Conservation (phyloP, 805 yeast species). For the Saccharomycopsis sp. region DNA sequence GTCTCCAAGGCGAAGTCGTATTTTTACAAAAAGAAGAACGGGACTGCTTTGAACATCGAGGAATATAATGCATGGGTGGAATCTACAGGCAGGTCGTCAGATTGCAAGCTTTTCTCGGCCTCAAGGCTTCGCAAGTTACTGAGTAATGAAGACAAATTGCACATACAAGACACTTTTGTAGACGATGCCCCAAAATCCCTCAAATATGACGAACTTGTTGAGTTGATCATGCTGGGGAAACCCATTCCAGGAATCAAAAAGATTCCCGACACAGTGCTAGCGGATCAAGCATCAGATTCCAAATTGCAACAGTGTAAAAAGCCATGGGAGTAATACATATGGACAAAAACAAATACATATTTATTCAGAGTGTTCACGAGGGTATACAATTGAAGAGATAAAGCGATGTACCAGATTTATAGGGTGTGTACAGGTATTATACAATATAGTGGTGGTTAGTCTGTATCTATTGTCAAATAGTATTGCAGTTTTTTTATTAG, state of each 20-base stretch:
- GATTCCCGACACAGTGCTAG: constrained; percentile 64
- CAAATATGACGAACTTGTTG: constrained; percentile 61
- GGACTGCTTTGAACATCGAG: constrained; percentile 50
- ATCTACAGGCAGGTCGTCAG: constrained; percentile 14
- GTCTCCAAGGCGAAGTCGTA: constrained; percentile 55
- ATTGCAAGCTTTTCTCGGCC: constrained; percentile 18
- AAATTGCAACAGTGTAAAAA: constrained; percentile 44
- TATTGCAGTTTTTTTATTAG: no score
- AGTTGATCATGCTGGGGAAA: constrained; percentile 58
- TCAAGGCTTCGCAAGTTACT: not conserved
- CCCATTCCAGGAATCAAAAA: constrained; percentile 72
- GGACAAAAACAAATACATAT: no score
- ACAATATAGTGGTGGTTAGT: no score
- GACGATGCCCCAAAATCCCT: constrained; percentile 28
- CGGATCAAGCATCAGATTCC: constrained; percentile 44
- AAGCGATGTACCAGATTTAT: no score
- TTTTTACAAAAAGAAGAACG: constrained; percentile 53
- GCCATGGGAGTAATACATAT: constrained; percentile 58
- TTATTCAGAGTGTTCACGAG: no score
- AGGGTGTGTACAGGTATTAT: no score
- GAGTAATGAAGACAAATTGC: not conserved
- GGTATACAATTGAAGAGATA: no score
- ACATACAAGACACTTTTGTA: not conserved
- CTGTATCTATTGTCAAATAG: no score
- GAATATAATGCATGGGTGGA: constrained; percentile 50